Evolutionary conservation across 768 basidiomycete species (phyloP).

Genomic region (Termitomyces sp.): DNA sequence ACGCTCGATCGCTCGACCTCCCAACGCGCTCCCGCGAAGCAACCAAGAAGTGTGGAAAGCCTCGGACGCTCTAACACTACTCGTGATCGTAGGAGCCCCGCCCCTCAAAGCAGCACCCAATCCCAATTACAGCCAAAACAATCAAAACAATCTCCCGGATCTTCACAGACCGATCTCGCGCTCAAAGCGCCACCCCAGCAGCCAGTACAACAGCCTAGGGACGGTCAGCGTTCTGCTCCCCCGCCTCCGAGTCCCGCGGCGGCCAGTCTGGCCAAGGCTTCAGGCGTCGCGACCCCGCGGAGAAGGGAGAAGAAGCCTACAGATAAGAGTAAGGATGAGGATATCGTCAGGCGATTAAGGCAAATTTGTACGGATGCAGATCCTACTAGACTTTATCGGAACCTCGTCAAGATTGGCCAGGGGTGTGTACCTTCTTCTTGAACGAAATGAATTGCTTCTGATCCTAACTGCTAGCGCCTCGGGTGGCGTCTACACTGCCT

Average conservation of each 20-base stretch:
- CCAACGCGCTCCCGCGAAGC: constrained; percentile 66
- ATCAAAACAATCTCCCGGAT: constrained; percentile 38
- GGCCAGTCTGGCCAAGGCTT: constrained; percentile 60
- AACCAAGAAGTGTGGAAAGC: constrained; percentile 40
- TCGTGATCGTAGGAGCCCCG: constrained; percentile 55
- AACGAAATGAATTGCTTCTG: constrained; percentile 1
- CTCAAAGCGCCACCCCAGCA: constrained; percentile 31
- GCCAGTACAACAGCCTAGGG: constrained; percentile 16
- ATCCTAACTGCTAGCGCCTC: constrained; percentile 63
- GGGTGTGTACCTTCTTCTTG: constrained; percentile 55
- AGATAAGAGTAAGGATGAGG: constrained; percentile 77
- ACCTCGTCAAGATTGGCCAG: constrained; percentile 95
- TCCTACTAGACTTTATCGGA: constrained; percentile 90
- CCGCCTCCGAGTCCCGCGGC: constrained; percentile 63
- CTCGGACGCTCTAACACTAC: constrained; percentile 70
- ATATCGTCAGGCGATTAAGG: constrained; percentile 87
- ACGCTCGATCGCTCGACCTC: constrained; percentile 86
- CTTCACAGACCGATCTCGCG: constrained; percentile 56
- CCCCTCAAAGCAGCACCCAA: constrained; percentile 16
- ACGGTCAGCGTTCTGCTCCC: constrained; percentile 34
- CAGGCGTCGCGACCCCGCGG: constrained; percentile 78
- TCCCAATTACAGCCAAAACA: background rate
- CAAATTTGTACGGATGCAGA: constrained; percentile 98
- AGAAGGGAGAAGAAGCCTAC: constrained; percentile 79
- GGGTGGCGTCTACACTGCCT: constrained; percentile 97